phyloP scores from a whole-genome alignment of 768 basidiomycete genomes.

The Rhizopogon vulgaris region DNA sequence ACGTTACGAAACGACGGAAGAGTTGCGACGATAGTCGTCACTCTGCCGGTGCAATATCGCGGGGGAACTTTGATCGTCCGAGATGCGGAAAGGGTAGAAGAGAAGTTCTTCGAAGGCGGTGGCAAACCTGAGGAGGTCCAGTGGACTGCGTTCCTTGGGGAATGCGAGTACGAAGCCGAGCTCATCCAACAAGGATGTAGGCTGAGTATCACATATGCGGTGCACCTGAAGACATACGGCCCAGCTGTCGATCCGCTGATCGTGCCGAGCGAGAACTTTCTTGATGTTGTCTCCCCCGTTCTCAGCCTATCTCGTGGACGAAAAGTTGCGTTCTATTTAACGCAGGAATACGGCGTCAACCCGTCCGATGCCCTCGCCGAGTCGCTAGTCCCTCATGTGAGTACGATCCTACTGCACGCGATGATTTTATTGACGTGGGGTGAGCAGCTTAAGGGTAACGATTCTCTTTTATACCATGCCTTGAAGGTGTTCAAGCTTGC shows the following conservation, averaged over 20 bases:
- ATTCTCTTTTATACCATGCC: slow-evolving; percentile 70
- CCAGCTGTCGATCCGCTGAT: slow-evolving; percentile 60
- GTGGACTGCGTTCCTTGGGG: slow-evolving; percentile 71
- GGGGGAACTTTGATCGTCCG: slow-evolving; percentile 62
- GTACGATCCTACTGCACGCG: slow-evolving; percentile 18
- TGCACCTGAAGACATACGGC: slow-evolving; percentile 65
- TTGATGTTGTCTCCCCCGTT: slow-evolving; percentile 66
- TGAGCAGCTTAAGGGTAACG: slow-evolving; percentile 66
- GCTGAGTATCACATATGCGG: slow-evolving; percentile 63
- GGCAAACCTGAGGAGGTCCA: slow-evolving; percentile 65
- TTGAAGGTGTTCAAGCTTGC: slow-evolving; percentile 70
- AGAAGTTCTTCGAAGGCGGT: slow-evolving; percentile 57
- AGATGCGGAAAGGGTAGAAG: slow-evolving; percentile 47
- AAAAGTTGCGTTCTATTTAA: slow-evolving; percentile 68
- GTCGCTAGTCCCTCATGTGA: slow-evolving; percentile 61
- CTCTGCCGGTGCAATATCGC: slow-evolving; percentile 67
- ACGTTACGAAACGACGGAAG: slow-evolving; percentile 57
- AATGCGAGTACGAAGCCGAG: slow-evolving; percentile 73
- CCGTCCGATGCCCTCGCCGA: slow-evolving; percentile 68
- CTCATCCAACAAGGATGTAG: slow-evolving; percentile 64
- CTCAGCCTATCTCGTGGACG: slow-evolving; percentile 67
- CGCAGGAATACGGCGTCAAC: slow-evolving; percentile 61
- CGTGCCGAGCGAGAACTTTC: slow-evolving; percentile 66
- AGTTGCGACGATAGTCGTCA: slow-evolving; percentile 66
- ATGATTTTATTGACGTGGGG: neutral